Evolutionary conservation across 1,284 basidiomycete species (phyloP).

Genomic region (Mixia osmundae): DNA sequence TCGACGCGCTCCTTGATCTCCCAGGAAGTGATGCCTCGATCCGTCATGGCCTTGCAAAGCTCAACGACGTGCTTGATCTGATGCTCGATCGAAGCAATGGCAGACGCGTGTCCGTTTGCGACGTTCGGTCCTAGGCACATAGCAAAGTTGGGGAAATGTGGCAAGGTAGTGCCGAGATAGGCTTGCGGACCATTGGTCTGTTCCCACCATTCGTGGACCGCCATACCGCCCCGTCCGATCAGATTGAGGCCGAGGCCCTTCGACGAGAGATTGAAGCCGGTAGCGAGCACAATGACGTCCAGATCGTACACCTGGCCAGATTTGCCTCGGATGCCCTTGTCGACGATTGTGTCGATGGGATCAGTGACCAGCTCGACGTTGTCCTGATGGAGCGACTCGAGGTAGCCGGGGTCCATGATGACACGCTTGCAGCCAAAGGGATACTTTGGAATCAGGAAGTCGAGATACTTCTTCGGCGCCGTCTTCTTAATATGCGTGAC

Average conservation of each 20-base stretch:
- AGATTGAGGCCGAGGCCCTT: slow-evolving; percentile 7
- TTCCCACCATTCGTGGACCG: slow-evolving; percentile 8
- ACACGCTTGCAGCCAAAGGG: slow-evolving; percentile 3
- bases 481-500: slow-evolving; percentile 11
- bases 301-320: slow-evolving; percentile 7
- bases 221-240: slow-evolving; percentile 3
- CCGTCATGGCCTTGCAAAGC: slow-evolving; percentile 6
- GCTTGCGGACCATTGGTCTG: slow-evolving; percentile 8
- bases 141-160: slow-evolving; percentile 7
- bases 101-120: slow-evolving; percentile 8
- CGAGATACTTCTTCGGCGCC: slow-evolving; percentile 15
- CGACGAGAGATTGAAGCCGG: slow-evolving; percentile 10
- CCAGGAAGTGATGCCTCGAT: slow-evolving; percentile 4
- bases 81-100: slow-evolving; percentile 8
- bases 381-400: slow-evolving; percentile 3
- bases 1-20: slow-evolving; percentile 6
- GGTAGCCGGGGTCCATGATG: slow-evolving; percentile 8
- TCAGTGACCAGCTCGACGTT: slow-evolving; percentile 10
- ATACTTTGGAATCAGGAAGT: slow-evolving; percentile 14
- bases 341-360: slow-evolving; percentile 10
- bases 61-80: slow-evolving; percentile 10
- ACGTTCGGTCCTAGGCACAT: slow-evolving; percentile 6
- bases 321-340: slow-evolving; percentile 7
- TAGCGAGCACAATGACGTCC: slow-evolving; percentile 11
- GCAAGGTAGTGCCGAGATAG: slow-evolving; percentile 8